Evolutionary conservation across 768 basidiomycete species (phyloP), one percentile per base, ranked within the genome.

Genomic region (Kwoniella mangroviensis): DNA sequence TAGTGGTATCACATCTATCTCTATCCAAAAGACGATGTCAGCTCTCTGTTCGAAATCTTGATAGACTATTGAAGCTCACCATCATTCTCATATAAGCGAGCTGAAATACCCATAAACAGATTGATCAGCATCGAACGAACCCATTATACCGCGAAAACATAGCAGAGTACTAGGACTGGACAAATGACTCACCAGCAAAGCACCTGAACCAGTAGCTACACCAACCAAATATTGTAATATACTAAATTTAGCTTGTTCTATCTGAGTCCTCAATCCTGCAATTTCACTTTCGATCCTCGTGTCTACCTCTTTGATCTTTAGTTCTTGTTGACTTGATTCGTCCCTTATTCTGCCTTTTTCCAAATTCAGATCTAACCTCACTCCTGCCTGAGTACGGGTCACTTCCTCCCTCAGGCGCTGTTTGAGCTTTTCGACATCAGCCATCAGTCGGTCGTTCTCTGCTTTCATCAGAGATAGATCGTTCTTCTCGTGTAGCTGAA

Each of bases 251-350:
- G 84, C 83, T 51, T 83, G 81, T 66, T 85, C 84, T 75, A 85
- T 84, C 65, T 83, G 83, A n/a, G 76, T 95, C 65, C 92, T 86
- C 63, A 97, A 82, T 2, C 88, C 89, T 10, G 94, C 93, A 79
- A 96, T 96, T 84, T 98, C 94, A 80, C 92, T 92, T 83, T 99
- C 96, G 74, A 98, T 98, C 80, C 92, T 85, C 3, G 96, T 98
- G 78, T 98, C 96, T 19, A 98, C 94, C 82, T 99, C 96, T 82
- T 93, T 94, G 79, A 98, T 92, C 88, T 98, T 98, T 63, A 95
- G 85, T 78, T 97, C 94, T 78, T 98, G 93, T 51, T 89, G 89
- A 74, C 89, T 90, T 73, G 89, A 90, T 85, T 98, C 95, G 80
- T 98, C 95, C 63, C 96, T 86, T 86, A 98, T 92, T 56, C 96